phyloP scores from a whole-genome alignment of 495 filamentous ascomycete genomes.

The Staphylotrichum longicolle region DNA sequence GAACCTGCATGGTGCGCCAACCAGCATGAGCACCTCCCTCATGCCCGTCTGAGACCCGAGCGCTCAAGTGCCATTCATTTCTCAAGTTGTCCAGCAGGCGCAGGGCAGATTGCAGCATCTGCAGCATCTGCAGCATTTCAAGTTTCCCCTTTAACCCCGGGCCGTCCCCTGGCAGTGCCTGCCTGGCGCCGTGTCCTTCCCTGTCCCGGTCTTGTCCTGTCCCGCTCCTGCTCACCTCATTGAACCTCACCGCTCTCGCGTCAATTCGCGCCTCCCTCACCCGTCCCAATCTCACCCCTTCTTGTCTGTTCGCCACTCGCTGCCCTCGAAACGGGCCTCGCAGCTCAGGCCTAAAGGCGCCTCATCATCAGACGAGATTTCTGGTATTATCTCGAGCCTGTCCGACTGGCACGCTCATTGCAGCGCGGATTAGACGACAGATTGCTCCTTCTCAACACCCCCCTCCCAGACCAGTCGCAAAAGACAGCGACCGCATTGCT shows the following conservation, averaged over 20 bases:
- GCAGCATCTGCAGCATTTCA: constrained; percentile 3
- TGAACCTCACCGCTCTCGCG: constrained; percentile 13
- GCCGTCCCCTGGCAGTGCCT: constrained; percentile 2
- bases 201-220: neutral
- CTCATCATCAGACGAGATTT: constrained; percentile 24
- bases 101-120: neutral
- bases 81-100: constrained; percentile 13
- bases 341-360: constrained; percentile 24
- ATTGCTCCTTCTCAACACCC: neutral
- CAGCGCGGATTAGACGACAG: constrained; percentile 14
- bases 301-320: constrained; percentile 31
- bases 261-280: constrained; percentile 3
- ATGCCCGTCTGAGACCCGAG: constrained; percentile 22
- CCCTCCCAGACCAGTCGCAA: neutral
- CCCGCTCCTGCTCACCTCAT: neutral
- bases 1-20: constrained; percentile 15
- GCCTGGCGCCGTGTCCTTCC: neutral
- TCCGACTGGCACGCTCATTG: constrained; percentile 10
- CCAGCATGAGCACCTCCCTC: constrained; percentile 7
- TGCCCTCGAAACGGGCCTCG: constrained; percentile 26
- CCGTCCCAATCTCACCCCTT: neutral
- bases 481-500: constrained; percentile 24
- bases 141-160: constrained; percentile 8
- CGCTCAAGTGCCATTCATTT: constrained; percentile 33
- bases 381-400: neutral